Base-by-base conservation (phyloP, 495 filamentous ascomycete genomes). In the Hyaloscypha bicolor region DNA sequence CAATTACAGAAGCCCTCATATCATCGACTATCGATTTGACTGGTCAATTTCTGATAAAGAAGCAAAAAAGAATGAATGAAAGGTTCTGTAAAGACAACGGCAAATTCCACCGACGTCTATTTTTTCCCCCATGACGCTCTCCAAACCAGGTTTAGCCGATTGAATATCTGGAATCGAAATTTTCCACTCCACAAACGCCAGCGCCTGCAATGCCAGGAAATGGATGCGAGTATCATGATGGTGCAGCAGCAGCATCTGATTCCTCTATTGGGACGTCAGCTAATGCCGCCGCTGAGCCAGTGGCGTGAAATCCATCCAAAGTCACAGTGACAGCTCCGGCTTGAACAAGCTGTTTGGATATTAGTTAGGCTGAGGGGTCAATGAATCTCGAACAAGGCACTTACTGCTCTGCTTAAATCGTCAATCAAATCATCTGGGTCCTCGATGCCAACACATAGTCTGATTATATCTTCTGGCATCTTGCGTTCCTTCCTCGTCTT, bases 381-480 rank as follows among this genome's bases (percentile, higher is more conserved):
- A 42, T 56, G 21, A 60, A 59, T 59, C 42, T 25, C 48, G 68
- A 61, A 1, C 4, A 42, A 52, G 8, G 70, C 52, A 62, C 93
- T 83, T 87, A 97, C 91, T 67, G 95, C 94, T 64, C 92, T 86
- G 64, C 85, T 88, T 69, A 99, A 80, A 81, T 99, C 95, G 73
- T 98, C 95, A 74, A 97, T 93, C 74, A 99, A 74, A 80, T 99
- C 95, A 72, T 93, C 87, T 11, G 83, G 88, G 79, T 99, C 96
- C 75, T 99, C 95, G 76, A 99, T 99, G 32, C 95, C 95, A 39
- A 99, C 93, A 77, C 95, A 99, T 67, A 99, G 77, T 63, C 95
- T 82, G 65, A 99, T 97, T 53, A 99, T 87, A 78, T 99, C 95
- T 79, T 99, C 95, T 21, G 95, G 95, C 86, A 99, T 89, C 60